Evolutionary conservation across 1,284 basidiomycete species (phyloP).

Genomic region (Ustilago trichophora): DNA sequence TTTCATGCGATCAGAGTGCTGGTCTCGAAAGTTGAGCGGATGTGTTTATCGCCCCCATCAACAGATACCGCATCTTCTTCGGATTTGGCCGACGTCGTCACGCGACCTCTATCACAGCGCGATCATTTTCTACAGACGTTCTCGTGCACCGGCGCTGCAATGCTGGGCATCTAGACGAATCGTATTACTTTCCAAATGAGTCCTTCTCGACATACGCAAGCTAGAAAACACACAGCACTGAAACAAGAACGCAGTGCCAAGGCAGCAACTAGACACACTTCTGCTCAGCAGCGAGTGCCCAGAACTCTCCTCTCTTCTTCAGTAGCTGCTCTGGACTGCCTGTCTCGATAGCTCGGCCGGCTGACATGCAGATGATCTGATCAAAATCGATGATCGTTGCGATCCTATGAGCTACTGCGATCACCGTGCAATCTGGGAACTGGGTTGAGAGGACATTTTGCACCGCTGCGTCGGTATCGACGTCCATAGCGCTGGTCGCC

Average conservation of each 20-base stretch:
- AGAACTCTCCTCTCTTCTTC: slow-evolving; percentile 39
- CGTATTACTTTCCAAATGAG: too few species aligned
- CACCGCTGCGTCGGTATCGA: slow-evolving; percentile 68
- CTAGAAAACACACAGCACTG: too few species aligned
- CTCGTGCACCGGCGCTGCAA: too few species aligned
- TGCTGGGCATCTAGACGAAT: too few species aligned
- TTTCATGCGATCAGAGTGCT: not conserved
- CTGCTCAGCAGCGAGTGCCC: slow-evolving; percentile 53
- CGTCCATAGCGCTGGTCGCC: slow-evolving; percentile 53
- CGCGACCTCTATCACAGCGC: not conserved
- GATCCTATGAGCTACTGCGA: slow-evolving; percentile 72
- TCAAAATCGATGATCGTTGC: slow-evolving; percentile 81
- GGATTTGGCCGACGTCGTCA: slow-evolving; percentile 11
- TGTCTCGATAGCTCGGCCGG: slow-evolving; percentile 75
- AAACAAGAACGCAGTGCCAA: not conserved
- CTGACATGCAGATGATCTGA: slow-evolving; percentile 78
- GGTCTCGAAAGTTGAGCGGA: not conserved
- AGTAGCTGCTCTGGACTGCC: slow-evolving; percentile 46
- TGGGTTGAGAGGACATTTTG: slow-evolving; percentile 71
- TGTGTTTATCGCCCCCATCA: not conserved
- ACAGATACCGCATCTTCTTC: not conserved
- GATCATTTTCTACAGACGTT: too few species aligned
- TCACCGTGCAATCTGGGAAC: slow-evolving; percentile 53
- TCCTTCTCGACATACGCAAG: too few species aligned
- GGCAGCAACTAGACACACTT: slow-evolving; percentile 26